These are phyloP conservation scores for Mucor saturninus DNA, from an alignment of 371 early-diverging fungal genomes.

Conservation along the genomic window DNA sequence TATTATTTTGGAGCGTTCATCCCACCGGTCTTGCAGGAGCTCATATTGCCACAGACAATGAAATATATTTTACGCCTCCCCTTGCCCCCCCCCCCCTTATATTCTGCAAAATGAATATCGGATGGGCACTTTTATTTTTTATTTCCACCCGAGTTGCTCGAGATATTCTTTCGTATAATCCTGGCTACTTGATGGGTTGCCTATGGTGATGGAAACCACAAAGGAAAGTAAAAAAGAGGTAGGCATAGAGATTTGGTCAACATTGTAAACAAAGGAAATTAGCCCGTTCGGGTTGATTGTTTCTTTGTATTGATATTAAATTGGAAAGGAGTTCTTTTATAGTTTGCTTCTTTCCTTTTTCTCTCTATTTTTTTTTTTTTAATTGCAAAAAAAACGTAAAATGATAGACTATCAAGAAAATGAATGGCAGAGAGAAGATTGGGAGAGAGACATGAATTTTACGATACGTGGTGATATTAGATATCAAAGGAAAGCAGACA, in stretches of 20 bases:
- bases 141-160: too few species aligned
- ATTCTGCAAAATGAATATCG: neutral
- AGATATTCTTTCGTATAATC: too few species aligned
- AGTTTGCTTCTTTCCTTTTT: slow-evolving; percentile 6
- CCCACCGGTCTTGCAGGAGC: neutral
- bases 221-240: too few species aligned
- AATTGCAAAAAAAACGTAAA: neutral
- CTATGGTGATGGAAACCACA: too few species aligned
- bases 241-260: neutral
- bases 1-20: too few species aligned
- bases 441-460: slow-evolving; percentile 25
- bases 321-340: neutral
- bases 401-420: slow-evolving; percentile 20
- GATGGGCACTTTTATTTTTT: too few species aligned
- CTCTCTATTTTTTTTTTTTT: slow-evolving; percentile 12
- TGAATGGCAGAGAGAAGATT: slow-evolving; percentile 11
- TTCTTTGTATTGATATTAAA: slow-evolving; percentile 1
- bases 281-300: slow-evolving; percentile 5
- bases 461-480: neutral
- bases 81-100: too few species aligned
- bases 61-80: neutral
- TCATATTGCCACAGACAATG: neutral
- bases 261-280: neutral
- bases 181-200: too few species aligned
- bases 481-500: slow-evolving; percentile 19